Base-by-base conservation (phyloP, 176 grass and related monocot species). In the Puya raimondii region DNA sequence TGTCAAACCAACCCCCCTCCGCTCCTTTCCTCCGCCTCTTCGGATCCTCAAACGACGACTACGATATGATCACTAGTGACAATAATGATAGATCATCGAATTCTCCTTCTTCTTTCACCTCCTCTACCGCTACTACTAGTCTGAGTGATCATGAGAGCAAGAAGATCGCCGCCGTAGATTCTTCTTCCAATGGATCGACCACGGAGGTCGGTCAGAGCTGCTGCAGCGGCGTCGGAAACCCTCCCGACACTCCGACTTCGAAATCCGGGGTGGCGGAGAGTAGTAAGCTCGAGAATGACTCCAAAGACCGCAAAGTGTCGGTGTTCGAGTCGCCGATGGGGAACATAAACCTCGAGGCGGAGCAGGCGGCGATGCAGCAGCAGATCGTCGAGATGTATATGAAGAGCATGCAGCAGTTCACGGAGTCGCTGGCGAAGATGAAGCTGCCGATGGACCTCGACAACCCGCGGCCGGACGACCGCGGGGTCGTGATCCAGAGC, bases 331-430 rank as follows among this genome's bases (percentile, higher is more conserved):
- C 78, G n/a, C 88, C 92, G 47, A 67, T 79, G 66, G 81, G 78
- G 10, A 75, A 72, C 66, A 78, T 85, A 16, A 82, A 86, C 69
- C 67, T 89, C 64, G 83, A 82, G 56, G 81, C 81, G 20, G 86
- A 96, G 80, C 85, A 89, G 67, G 85, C 66, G 76, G 86, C 77
- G 63, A 96, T 91, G 88, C 92, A 96, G 87, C 79, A 87, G 22
- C 92, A 91, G 80, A 96, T 96, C 76, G 81, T 96, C 74, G 86
- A 96, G 69, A 91, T 96, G 92, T 96, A 96, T 71, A 49, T 92
- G 16, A 76, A 91, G 74, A 96, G 92, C 80, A 92, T 96, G 92
- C 92, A 92, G 65, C 92, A 96, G 70, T 96, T 91, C 67, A 89
- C 83, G 12, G 88, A 89, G 12, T 92, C 92, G 11, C 67, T 96